A percentile compares a stretch with the other conserved stretches of the same genome.
Conservation (phyloP, 306 rosid genomes). For the Castanea mollissima region DNA sequence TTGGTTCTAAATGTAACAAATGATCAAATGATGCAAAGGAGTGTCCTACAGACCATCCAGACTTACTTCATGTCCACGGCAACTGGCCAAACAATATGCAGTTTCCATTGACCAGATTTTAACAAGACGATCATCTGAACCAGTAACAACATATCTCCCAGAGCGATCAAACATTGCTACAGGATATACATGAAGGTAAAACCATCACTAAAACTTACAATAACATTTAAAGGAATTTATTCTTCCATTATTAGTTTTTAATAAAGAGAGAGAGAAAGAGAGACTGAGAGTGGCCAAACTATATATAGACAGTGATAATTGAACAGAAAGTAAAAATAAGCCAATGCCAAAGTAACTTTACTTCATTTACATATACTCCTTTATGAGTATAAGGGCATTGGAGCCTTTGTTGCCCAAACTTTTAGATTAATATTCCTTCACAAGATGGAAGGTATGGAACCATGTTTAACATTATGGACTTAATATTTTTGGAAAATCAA, state of each 20-base stretch:
- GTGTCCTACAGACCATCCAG: constrained; percentile 7
- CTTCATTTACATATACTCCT: too few relatives aligned
- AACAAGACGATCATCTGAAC: constrained; percentile 98
- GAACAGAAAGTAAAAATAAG: not conserved
- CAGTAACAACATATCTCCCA: constrained; percentile 93
- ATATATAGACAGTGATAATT: not conserved
- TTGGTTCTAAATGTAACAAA: not conserved
- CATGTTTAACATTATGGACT: not conserved
- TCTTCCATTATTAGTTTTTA: not conserved
- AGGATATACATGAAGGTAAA: constrained; percentile 31
- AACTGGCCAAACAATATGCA: constrained; percentile 94
- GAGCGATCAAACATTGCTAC: constrained; percentile 92
- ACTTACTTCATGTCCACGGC: constrained; percentile 99
- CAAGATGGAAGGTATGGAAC: not conserved
- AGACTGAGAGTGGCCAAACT: not conserved
- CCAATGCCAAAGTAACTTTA: too few relatives aligned
- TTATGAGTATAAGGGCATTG: not conserved
- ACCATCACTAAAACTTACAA: constrained; percentile 27
- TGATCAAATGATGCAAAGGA: not conserved
- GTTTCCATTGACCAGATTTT: constrained; percentile 99
- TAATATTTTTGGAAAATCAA: not conserved
- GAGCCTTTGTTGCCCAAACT: not conserved
- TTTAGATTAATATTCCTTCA: not conserved
- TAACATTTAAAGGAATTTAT: not conserved
- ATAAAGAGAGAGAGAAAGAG: not conserved